Evolutionary conservation across 129 eudicot species (phyloP), one percentile per base, ranked within the genome.

Genomic region (Scalesia atractyloides): DNA sequence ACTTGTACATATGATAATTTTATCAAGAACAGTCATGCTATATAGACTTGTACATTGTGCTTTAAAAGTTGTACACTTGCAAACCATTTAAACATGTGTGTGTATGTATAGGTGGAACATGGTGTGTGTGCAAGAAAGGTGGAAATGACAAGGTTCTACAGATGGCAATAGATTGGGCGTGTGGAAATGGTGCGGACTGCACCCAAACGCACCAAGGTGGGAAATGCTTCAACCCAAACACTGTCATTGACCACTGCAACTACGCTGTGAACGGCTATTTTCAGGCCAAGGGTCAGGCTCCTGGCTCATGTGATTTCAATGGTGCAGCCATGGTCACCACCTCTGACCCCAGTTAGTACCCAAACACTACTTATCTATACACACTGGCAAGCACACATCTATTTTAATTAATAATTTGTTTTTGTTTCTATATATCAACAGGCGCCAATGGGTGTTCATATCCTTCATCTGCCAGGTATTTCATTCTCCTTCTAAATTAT

Each of bases 171-270:
- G 97, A 92, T 85, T 92, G 81, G 22, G 96, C 97, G 1, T 92
- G 97, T 83, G 96, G 96, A 72, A 75, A 84, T 34, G 97, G 97
- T 50, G 97, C 89, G 5, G 97, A 92, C 39, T 92, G 97, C 80
- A 79, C 72, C 65, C 96, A 86, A 43, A 79, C 80, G 20, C 88
- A 82, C 59, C 84, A 82, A 80, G 83, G 66, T 71, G 97, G 96
- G 8, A 68, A 68, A 33, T 92, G 98, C 50, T 88, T 16, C 70
- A 92, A 82, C 85, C 96, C 97, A 0, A 78, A 92, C 78, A 84
- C 89, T 11, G 86, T 92, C 12, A 26, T 73, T 46, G 94, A 89
- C 73, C 97, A 92, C 73, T 92, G 97, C 56, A 88, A 68, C 70
- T 92, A 79, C 64, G 97, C 97, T 13, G 91, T 86, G 13, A 92